These are phyloP conservation scores for Ambrosia trifida DNA, from an alignment of 129 eudicot genomes.

Conservation along the genomic window DNA sequence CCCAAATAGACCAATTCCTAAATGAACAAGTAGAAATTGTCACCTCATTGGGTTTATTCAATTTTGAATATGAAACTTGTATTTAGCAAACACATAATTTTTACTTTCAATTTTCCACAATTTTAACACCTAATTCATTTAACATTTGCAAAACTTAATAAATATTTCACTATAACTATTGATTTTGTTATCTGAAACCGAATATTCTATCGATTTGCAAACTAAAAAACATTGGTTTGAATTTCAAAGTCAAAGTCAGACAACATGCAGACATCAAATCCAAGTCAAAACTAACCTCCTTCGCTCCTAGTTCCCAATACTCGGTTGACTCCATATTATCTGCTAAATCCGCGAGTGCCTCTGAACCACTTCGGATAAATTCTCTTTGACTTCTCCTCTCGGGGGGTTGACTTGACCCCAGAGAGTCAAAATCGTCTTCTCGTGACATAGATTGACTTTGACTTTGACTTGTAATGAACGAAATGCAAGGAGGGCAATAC, in stretches of 20 bases:
- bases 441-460: slow-evolving; percentile 35
- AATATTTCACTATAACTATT: not conserved
- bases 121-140: not conserved
- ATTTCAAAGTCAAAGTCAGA: slow-evolving; percentile 5
- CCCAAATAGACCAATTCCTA: not conserved
- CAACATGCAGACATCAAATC: not conserved
- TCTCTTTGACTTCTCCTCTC: slow-evolving; percentile 50
- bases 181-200: slow-evolving; percentile 8
- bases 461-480: slow-evolving; percentile 53
- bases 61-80: not conserved
- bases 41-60: not conserved
- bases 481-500: slow-evolving; percentile 93
- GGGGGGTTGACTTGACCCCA: slow-evolving; percentile 18
- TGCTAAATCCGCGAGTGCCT: slow-evolving; percentile 52
- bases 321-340: slow-evolving; percentile 67
- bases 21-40: not conserved
- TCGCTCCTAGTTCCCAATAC: slow-evolving; percentile 73
- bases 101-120: not conserved
- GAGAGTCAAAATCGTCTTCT: slow-evolving; percentile 31
- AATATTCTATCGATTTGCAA: not conserved
- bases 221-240: not conserved
- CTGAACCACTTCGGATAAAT: slow-evolving; percentile 43
- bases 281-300: slow-evolving; percentile 60
- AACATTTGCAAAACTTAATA: not conserved
- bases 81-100: not conserved